A percentile compares a stretch with the other conserved stretches of the same genome.
These are phyloP conservation scores for Yamadazyma laniorum DNA, from an alignment of 805 yeast species.

Conservation along the genomic window DNA sequence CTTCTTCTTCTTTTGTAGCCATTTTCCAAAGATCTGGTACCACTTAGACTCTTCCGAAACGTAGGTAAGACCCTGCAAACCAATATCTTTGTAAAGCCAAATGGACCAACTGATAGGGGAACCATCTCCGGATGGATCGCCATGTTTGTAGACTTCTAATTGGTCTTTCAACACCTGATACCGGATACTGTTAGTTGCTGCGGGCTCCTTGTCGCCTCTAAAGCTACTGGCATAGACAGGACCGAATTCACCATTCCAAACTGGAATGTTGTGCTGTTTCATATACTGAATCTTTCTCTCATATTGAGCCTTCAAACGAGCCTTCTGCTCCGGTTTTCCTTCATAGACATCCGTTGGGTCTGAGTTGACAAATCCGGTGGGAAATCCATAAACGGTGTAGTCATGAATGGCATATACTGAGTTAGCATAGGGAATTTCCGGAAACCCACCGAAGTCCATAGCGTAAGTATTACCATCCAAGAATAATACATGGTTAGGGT, in stretches of 20 bases:
- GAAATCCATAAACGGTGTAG: slow-evolving; percentile 46
- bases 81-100: slow-evolving; percentile 53
- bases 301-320: slow-evolving; percentile 35
- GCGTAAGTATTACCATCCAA: slow-evolving; percentile 52
- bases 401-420: slow-evolving; percentile 50
- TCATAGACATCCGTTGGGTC: slow-evolving; percentile 8
- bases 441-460: slow-evolving; percentile 48
- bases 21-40: slow-evolving; percentile 40
- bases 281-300: slow-evolving; percentile 44
- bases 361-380: slow-evolving; percentile 15
- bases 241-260: slow-evolving; percentile 55
- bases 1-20: slow-evolving; percentile 26
- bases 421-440: slow-evolving; percentile 40
- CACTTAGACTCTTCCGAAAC: slow-evolving; percentile 45
- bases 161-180: slow-evolving; percentile 45
- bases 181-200: slow-evolving; percentile 38
- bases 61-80: slow-evolving; percentile 48
- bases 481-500: slow-evolving; percentile 47
- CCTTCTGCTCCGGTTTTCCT: slow-evolving; percentile 29
- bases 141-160: slow-evolving; percentile 39
- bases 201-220: slow-evolving; percentile 41
- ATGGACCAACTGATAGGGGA: slow-evolving; percentile 49
- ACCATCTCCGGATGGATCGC: slow-evolving; percentile 48
- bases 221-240: slow-evolving; percentile 46
- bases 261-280: slow-evolving; percentile 40